Evolutionary conservation across 371 early-diverging fungal species (phyloP).

Genomic region (Batrachochytrium dendrobatidis): DNA sequence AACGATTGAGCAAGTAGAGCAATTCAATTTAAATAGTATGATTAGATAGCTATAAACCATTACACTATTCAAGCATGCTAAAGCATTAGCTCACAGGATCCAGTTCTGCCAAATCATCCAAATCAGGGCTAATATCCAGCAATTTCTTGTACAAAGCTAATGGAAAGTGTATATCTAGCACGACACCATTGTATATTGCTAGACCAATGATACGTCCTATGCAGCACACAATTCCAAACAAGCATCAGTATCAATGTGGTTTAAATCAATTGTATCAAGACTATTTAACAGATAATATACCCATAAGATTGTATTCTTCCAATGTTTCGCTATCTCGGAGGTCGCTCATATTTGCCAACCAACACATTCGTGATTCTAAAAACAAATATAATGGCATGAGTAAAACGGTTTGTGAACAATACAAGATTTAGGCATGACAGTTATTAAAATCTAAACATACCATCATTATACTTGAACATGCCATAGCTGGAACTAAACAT

Average conservation of each 20-base stretch:
- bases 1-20: not conserved
- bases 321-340: slow-evolving; percentile 44
- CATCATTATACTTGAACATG: not conserved
- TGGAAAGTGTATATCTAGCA: slow-evolving; percentile 84
- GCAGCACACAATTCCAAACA: not conserved
- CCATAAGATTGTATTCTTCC: slow-evolving; percentile 58
- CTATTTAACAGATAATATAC: slow-evolving; percentile 7
- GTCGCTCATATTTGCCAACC: slow-evolving; percentile 52
- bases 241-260: not conserved
- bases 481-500: slow-evolving; percentile 77
- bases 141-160: slow-evolving; percentile 90
- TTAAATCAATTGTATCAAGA: not conserved
- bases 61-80: not conserved
- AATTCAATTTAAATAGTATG: not conserved
- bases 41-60: not conserved
- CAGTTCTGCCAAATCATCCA: slow-evolving; percentile 50
- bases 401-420: too few species aligned
- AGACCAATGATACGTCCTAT: slow-evolving; percentile 78
- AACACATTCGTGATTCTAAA: slow-evolving; percentile 69
- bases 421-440: slow-evolving; percentile 74
- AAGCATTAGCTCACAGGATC: slow-evolving; percentile 44
- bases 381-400: too few species aligned
- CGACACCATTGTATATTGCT: slow-evolving; percentile 87
- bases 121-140: slow-evolving; percentile 44
- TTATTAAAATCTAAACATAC: not conserved